Conservation (phyloP, 2,329 filamentous ascomycete species). For the Tolypocladium paradoxum region DNA sequence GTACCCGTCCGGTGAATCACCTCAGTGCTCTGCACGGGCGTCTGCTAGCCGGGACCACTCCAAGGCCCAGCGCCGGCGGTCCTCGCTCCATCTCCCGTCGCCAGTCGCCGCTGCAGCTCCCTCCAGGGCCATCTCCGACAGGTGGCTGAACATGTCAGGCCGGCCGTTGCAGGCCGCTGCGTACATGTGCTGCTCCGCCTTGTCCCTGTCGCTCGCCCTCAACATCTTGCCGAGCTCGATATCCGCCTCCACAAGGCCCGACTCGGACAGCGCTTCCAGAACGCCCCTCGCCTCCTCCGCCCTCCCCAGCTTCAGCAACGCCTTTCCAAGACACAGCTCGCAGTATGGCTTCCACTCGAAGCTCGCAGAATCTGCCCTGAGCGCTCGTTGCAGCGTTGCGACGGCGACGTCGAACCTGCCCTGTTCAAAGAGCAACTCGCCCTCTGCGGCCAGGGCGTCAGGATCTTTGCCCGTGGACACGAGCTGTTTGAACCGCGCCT, state of each 20-base stretch:
- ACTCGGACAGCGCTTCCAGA: conserved; percentile 11
- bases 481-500: conserved; percentile 19
- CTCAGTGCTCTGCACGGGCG: conserved; percentile 10
- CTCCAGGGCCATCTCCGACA: conserved; percentile 19
- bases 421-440: conserved; percentile 14
- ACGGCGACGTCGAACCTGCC: conserved; percentile 13
- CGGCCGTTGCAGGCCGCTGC: conserved; percentile 14
- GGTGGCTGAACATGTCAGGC: conserved; percentile 13
- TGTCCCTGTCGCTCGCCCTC: conserved; percentile 9
- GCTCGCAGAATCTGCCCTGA: conserved; percentile 5
- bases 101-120: conserved; percentile 7
- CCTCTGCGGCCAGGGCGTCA: conserved; percentile 24
- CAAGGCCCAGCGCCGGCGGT: conserved; percentile 18
- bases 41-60: conserved; percentile 24
- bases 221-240: conserved; percentile 16
- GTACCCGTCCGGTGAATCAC: conserved; percentile 1
- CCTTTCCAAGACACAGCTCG: conserved; percentile 14
- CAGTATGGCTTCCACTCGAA: conserved; percentile 19
- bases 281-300: conserved; percentile 11
- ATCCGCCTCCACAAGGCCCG: conserved; percentile 14
- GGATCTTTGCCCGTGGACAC: conserved; percentile 18
- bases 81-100: conserved; percentile 5
- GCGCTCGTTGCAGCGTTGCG: conserved; percentile 12
- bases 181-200: conserved; percentile 15
- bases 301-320: conserved; percentile 11